Percentiles rank a stretch among this genome's conserved stretches.
These are phyloP conservation scores for Termitomyces sp. DNA, from an alignment of 768 basidiomycete species.

Conservation along the genomic window DNA sequence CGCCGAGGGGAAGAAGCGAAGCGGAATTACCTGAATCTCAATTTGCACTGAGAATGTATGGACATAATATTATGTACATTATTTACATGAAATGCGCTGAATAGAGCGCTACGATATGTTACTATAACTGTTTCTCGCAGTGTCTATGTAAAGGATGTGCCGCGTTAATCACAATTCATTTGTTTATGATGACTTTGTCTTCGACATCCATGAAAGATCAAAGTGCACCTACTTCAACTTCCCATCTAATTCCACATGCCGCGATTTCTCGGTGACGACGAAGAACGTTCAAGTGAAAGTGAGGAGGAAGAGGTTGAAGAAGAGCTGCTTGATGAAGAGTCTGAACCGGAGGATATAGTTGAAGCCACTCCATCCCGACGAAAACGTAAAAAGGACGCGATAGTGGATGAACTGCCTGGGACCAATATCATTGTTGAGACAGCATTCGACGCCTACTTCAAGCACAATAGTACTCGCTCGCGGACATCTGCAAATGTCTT, in stretches of 20 bases:
- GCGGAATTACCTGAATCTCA: no score
- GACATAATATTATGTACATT: no score
- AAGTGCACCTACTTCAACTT: not conserved
- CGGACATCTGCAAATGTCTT: constrained; percentile 81
- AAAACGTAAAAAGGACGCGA: constrained; percentile 13
- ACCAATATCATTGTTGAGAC: constrained; percentile 51
- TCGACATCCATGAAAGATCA: not conserved
- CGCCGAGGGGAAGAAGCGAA: no score
- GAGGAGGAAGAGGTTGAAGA: constrained; percentile 13
- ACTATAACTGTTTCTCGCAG: not conserved
- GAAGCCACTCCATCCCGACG: constrained; percentile 4
- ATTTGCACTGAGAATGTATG: no score
- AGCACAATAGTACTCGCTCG: constrained; percentile 52
- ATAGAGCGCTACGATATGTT: no score
- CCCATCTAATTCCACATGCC: not conserved
- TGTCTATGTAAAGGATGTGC: not conserved
- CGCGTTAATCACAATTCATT: not conserved
- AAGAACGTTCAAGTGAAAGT: constrained; percentile 10
- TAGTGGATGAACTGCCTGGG: constrained; percentile 14
- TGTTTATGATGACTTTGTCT: not conserved
- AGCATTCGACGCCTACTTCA: constrained; percentile 86
- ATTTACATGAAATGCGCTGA: no score
- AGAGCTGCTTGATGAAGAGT: constrained; percentile 13
- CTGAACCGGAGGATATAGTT: constrained; percentile 9
- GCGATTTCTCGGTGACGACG: constrained; percentile 6